Evolutionary conservation across 1,139 yeast genomes (phyloP), one percentile per base, ranked within the genome.

Genomic region (Pichia sp.): DNA sequence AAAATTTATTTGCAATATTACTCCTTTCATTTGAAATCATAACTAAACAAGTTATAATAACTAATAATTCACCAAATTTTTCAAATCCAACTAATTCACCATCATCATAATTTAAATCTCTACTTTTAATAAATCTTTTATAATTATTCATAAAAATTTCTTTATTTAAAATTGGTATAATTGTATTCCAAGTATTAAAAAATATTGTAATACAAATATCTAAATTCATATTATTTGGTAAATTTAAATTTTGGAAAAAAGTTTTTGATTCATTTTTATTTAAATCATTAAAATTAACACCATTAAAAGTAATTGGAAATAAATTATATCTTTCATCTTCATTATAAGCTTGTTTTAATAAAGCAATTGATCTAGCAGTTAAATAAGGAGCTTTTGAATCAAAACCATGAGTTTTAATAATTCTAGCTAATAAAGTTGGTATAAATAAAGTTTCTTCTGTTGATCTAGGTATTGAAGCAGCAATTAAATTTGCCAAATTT

Each of bases 111-210:
- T 61, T 58, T 27, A 57, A 51, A 44, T 52, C 68, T 51, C 60
- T 54, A 49, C 61, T 61, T 51, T 53, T 58, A 55, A 54, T 57
- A 60, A 62, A 73, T 36, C 66, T 67, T 30, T 69, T 60, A 56
- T 84, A 87, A 53, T 77, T 76, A 30, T 69, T 67, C 57, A 82
- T 67, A 56, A 87, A 87, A 5, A 76, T 70, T 40, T 75, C 74
- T 55, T 80, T 78, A 60, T 85, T 86, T 43, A 87, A 60, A 10
- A 86, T 70, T 0, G 96, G 94, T 36, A 82, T 69, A 16, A 78
- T 65, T 37, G 74, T 71, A 31, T 87, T 83, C 95, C 96, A 89
- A 50, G 83, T 84, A 51, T 80, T 82, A 64, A 87, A 87, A 60
- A 76, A 89, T 1, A 74, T 62, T 0, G 81, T 74, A 35, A 78